Percentiles rank a stretch among this genome's conserved stretches.
phyloP scores from a whole-genome alignment of 805 yeast species.

The Kurtzmaniella fragi region DNA sequence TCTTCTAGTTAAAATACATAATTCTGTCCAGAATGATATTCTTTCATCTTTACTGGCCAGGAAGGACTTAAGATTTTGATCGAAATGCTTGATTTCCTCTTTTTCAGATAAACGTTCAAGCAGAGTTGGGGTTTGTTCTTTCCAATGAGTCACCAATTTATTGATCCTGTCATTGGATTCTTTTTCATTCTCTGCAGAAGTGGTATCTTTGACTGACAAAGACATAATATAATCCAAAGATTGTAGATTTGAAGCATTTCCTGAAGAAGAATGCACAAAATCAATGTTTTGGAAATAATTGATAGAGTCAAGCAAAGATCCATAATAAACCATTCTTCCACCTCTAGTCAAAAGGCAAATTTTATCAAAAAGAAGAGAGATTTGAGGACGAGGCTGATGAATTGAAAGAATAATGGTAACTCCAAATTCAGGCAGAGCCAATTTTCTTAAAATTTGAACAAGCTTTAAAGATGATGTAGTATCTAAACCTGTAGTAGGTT shows the following conservation, averaged over 20 bases:
- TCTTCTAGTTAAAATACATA: slow-evolving; percentile 29
- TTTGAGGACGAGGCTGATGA: slow-evolving; percentile 83
- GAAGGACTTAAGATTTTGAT: slow-evolving; percentile 14
- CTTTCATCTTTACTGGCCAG: slow-evolving; percentile 11
- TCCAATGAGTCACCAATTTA: slow-evolving; percentile 23
- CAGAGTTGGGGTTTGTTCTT: slow-evolving; percentile 3
- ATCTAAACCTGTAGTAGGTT: slow-evolving; percentile 86
- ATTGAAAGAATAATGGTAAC: slow-evolving; percentile 72
- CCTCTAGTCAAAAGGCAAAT: slow-evolving; percentile 60
- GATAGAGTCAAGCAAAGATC: slow-evolving; percentile 39
- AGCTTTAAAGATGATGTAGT: slow-evolving; percentile 68
- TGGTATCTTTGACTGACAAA: slow-evolving; percentile 30
- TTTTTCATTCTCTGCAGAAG: slow-evolving; percentile 20
- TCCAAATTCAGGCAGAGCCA: slow-evolving; percentile 45
- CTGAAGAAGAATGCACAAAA: slow-evolving; percentile 6
- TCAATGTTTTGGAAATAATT: slow-evolving; percentile 40
- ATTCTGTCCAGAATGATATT: slow-evolving; percentile 25
- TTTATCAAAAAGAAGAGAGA: slow-evolving; percentile 61
- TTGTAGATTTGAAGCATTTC: slow-evolving; percentile 7
- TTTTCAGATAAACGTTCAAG: not conserved
- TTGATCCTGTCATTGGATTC: slow-evolving; percentile 19
- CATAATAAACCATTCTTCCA: slow-evolving; percentile 47
- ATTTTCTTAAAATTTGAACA: slow-evolving; percentile 52
- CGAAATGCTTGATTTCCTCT: slow-evolving; percentile 7
- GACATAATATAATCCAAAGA: slow-evolving; percentile 31